Conservation (phyloP, 139 green algal species). For the Micractinium sp. region DNA sequence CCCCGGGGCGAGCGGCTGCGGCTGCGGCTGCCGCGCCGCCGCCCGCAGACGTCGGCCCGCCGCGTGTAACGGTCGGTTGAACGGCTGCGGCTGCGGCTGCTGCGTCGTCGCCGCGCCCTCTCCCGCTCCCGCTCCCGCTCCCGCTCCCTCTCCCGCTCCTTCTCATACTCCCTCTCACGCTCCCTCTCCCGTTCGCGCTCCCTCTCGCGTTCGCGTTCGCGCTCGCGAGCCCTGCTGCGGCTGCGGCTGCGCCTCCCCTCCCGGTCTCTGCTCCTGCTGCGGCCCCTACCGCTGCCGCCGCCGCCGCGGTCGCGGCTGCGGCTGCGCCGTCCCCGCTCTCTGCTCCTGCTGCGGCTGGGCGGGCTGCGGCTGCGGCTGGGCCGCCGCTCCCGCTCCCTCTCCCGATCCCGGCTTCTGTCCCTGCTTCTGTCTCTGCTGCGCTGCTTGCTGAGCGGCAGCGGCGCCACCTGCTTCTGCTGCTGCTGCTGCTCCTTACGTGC, state of each 20-base stretch:
- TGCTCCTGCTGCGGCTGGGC: background rate
- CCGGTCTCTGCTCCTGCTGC: background rate
- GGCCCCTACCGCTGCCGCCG: no score
- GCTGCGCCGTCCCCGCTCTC: no score
- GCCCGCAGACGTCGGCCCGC: background rate
- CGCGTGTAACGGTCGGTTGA: background rate
- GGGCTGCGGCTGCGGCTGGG: background rate
- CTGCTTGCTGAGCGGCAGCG: background rate
- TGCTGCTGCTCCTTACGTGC: background rate
- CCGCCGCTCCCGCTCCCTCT: background rate
- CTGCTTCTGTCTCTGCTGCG: conserved; percentile 3
- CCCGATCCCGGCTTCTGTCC: background rate
- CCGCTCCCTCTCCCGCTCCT: background rate
- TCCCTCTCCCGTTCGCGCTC: background rate
- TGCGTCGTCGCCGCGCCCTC: no score
- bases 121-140: background rate
- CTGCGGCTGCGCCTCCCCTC: background rate
- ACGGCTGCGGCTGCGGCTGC: conserved; percentile 10
- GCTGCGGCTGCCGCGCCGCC: background rate
- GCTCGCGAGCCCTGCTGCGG: background rate
- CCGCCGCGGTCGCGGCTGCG: background rate
- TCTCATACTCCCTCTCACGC: background rate
- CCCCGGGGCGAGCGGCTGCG: background rate
- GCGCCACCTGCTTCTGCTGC: background rate
- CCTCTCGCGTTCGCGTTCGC: background rate